Evolutionary conservation across 257 asterid genomes (phyloP), one percentile per base, ranked within the genome.

Genomic region (Solanum chaucha): DNA sequence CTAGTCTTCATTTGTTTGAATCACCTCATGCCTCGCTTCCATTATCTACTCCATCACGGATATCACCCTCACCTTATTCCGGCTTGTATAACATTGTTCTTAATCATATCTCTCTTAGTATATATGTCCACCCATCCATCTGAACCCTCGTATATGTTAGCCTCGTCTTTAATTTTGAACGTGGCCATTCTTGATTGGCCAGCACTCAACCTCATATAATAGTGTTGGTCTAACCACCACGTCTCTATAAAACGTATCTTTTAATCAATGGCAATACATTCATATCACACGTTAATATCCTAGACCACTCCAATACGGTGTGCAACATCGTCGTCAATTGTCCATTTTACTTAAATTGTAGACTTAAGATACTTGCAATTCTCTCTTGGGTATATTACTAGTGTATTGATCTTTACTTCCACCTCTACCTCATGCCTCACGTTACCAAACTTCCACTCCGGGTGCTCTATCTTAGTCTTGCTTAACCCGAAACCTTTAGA

Each of bases 331-430:
- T 59, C 0, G 5, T 22, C 68, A 59, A 59, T 22, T 59, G 6
- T 11, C 0, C 0, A 8, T 1, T 8, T 1, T 22, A 0, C 65
- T 58, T 58, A 58, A 19, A 6, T 58, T 59, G 0, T 8, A 22
- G 28, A 22, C 68, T 8, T 20, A 8, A 8, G 3, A 59, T 59
- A 59, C 28, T 59, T 22, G 3, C 5, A 22, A 0, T 9, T 59
- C 28, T 20, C 68, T 22, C 68, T 59, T 59, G 28, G 3, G 28
- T 59, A 59, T 22, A 12, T 46, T 20, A 22, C 68, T 59, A 22
- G 13, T 22, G 28, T 59, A 59, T 59, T 2, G 24, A 22, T 8
- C 28, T 59, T 59, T 9, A 59, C 28, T 22, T 22, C 3, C 68
- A 8, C 28, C 28, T 59, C 5, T 3, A 20, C 12, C 5, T 59